Conservation (phyloP, 352 stramenopile genomes). For the Pythium rishiriense region DNA sequence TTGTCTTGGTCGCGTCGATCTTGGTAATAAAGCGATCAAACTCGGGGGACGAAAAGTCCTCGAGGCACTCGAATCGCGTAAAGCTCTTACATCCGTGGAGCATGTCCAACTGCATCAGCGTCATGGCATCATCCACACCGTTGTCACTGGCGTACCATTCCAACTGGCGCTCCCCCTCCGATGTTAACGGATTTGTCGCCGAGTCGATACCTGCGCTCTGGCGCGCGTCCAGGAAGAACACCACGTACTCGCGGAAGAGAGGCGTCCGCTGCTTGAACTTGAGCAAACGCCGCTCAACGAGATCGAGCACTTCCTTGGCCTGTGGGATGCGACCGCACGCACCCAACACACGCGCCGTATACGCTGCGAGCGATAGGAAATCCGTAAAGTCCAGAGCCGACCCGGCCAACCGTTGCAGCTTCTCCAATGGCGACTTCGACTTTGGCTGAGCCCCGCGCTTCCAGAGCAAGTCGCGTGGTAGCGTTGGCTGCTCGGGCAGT, state of each 20-base stretch:
- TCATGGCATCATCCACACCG: neutral
- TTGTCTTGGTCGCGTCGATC: neutral
- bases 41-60: neutral
- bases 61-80: neutral
- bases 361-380: constrained; percentile 6
- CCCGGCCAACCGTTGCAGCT: constrained; percentile 3
- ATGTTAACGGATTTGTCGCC: constrained; percentile 1
- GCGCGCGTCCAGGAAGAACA: neutral
- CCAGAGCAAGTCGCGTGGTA: neutral
- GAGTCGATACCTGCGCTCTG: constrained; percentile 5
- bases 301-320: constrained; percentile 12
- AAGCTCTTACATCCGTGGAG: constrained; percentile 1
- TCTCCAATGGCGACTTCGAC: neutral
- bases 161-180: constrained; percentile 1
- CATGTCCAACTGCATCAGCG: constrained; percentile 12
- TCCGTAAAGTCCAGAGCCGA: constrained; percentile 2
- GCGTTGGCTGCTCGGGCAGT: neutral
- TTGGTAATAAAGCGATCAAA: constrained; percentile 1
- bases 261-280: constrained; percentile 9
- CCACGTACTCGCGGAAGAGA: constrained; percentile 8
- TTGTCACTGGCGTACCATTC: constrained; percentile 14
- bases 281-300: constrained; percentile 14
- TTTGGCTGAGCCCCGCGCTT: neutral
- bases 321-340: neutral
- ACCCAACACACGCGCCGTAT: constrained; percentile 5